A percentile compares a stretch with the other conserved stretches of the same genome.
phyloP scores from a whole-genome alignment of 2,329 filamentous ascomycete genomes.

The Domatiomyces globalis region DNA sequence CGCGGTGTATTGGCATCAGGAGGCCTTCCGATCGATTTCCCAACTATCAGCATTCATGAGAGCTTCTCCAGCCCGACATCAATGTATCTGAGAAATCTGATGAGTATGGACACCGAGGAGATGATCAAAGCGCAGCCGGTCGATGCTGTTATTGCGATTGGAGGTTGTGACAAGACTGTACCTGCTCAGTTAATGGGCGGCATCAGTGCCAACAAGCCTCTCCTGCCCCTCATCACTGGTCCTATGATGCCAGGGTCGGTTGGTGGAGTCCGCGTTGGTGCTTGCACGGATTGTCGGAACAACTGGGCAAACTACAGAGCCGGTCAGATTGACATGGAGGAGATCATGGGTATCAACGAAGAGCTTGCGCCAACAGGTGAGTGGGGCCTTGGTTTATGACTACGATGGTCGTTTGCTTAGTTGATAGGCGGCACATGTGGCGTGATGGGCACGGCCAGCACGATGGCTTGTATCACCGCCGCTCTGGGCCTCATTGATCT shows the following conservation, averaged over 20 bases:
- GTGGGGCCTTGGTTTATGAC: background rate
- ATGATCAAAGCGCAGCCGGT: slow-evolving; percentile 60
- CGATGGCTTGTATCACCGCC: slow-evolving; percentile 41
- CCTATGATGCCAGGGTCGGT: slow-evolving; percentile 60
- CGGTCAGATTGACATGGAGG: slow-evolving; percentile 54
- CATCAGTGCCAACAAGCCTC: slow-evolving; percentile 59
- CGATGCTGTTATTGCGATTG: slow-evolving; percentile 54
- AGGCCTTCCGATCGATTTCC: slow-evolving; percentile 57
- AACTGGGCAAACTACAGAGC: slow-evolving; percentile 59
- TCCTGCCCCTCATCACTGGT: slow-evolving; percentile 54
- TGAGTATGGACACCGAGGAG: slow-evolving; percentile 70
- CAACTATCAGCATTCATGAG: slow-evolving; percentile 59
- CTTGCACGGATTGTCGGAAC: slow-evolving; percentile 60
- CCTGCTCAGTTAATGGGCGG: slow-evolving; percentile 64
- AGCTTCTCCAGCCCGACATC: slow-evolving; percentile 56
- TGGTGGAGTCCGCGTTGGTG: slow-evolving; percentile 49
- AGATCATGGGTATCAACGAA: slow-evolving; percentile 56
- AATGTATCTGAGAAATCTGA: slow-evolving; percentile 60
- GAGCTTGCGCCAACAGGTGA: slow-evolving; percentile 51
- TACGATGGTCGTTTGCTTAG: background rate
- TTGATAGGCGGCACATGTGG: slow-evolving; percentile 34
- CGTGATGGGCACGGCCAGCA: slow-evolving; percentile 45
- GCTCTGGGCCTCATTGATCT: slow-evolving; percentile 41
- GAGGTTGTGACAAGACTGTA: slow-evolving; percentile 61
- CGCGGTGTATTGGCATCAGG: slow-evolving; percentile 53